Evolutionary conservation across 2,329 filamentous ascomycete species (phyloP), one percentile per base, ranked within the genome.

Genomic region (Sclerotinia minor): DNA sequence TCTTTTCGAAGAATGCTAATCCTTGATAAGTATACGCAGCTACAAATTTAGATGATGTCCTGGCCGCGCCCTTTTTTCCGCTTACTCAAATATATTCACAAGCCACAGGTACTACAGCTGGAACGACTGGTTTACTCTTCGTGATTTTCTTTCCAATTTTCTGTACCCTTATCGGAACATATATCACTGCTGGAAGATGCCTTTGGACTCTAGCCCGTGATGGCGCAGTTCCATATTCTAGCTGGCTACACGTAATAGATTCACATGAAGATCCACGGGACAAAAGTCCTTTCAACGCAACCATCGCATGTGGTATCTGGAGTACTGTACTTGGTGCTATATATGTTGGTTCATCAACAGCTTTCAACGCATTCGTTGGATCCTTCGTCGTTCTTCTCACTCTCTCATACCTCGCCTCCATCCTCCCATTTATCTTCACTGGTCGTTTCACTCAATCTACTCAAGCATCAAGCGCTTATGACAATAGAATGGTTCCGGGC

Each of bases 301-400:
- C 84, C 0, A 67, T 88, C 1, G 78, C 81, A 11, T 84, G 82
- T 79, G 78, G 80, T 5, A 70, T 78, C 52, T 77, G 83, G 65
- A 83, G 83, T 32, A 86, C 86, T 0, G 75, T 88, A 3, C 79
- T 91, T 0, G 88, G 87, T 0, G 82, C 81, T 53, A 87, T 91
- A 55, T 90, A 90, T 71, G 82, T 91, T 1, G 88, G 85, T n/a
- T 87, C 82, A 69, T 83, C 81, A 0, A 88, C 87, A 0, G 89
- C 89, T 0, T 92, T 91, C 78, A 84, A 85, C 53, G 88, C 88
- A 0, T 85, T 91, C 35, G 84, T 90, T 9, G 86, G 86, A 13
- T 83, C 81, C 0, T 88, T 86, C 75, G 81, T 86, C 64, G 80
- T 87, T 19, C 79, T 88, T 0, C 79, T 80, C 3, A 83, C 83